Evolutionary conservation across 805 yeast genomes (phyloP).

Genomic region (Pichia californica): DNA sequence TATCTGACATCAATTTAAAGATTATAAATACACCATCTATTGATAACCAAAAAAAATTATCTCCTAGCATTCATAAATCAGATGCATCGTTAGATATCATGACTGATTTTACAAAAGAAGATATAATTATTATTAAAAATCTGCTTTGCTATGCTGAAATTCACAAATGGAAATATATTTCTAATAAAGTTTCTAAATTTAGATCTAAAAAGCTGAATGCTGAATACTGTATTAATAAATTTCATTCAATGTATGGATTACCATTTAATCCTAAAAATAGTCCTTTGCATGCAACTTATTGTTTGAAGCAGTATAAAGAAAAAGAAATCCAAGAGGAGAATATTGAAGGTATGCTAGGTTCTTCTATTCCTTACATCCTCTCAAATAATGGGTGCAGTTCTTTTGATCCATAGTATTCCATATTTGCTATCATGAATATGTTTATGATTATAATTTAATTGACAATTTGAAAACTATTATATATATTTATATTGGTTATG

Average conservation of each 20-base stretch:
- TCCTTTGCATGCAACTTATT: slow-evolving; percentile 19
- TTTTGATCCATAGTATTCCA: slow-evolving; percentile 11
- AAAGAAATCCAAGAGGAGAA: slow-evolving; percentile 11
- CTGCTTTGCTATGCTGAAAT: slow-evolving; percentile 27
- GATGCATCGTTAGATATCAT: slow-evolving; percentile 21
- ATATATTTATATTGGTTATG: too few relatives aligned
- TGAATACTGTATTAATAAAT: slow-evolving; percentile 26
- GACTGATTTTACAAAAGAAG: slow-evolving; percentile 27
- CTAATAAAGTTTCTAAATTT: slow-evolving; percentile 26
- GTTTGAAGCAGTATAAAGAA: slow-evolving; percentile 12
- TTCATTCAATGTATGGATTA: slow-evolving; percentile 28
- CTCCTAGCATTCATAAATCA: slow-evolving; percentile 16
- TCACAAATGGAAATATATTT: slow-evolving; percentile 30
- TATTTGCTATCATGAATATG: too few relatives aligned
- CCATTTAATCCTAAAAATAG: slow-evolving; percentile 26
- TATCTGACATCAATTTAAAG: background rate
- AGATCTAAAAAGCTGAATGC: slow-evolving; percentile 27
- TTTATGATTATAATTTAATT: too few relatives aligned
- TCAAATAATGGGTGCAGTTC: slow-evolving; percentile 28
- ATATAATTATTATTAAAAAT: slow-evolving; percentile 22
- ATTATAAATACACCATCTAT: background rate
- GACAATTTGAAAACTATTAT: too few relatives aligned
- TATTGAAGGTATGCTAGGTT: slow-evolving; percentile 29
- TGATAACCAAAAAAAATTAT: slow-evolving; percentile 3
- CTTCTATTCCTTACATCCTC: slow-evolving; percentile 28